Evolutionary conservation across 202 grass and related monocot genomes (phyloP).

Genomic region (Schoenoplectus tabernaemontani): DNA sequence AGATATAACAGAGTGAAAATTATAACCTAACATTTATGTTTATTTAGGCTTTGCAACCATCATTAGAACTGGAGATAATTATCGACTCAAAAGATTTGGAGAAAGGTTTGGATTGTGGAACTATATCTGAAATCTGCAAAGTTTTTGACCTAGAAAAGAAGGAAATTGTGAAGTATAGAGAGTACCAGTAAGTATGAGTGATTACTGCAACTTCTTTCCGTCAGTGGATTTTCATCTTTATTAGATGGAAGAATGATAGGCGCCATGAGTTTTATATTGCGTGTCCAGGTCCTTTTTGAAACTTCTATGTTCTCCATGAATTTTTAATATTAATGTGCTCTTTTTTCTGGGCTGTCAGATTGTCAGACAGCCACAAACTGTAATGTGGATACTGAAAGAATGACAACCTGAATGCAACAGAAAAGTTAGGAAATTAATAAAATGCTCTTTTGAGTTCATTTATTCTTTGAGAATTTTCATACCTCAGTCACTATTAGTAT

Average conservation of each 20-base stretch:
- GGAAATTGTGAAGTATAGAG: conserved; percentile 73
- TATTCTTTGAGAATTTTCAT: not conserved
- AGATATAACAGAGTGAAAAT: not conserved
- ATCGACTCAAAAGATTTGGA: conserved; percentile 37
- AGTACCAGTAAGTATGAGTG: conserved; percentile 35
- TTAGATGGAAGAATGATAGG: conserved; percentile 1
- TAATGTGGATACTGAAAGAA: not conserved
- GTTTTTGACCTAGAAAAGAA: conserved; percentile 61
- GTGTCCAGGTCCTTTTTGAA: not conserved
- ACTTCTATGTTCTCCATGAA: not conserved
- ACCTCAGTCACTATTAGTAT: not conserved
- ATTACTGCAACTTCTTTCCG: conserved; percentile 10
- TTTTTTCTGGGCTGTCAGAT: not conserved
- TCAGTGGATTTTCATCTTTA: conserved; percentile 12
- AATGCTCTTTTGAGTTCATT: not conserved
- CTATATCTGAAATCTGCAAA: conserved; percentile 58
- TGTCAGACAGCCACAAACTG: not conserved
- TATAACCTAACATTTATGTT: conserved; percentile 1
- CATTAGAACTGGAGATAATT: conserved; percentile 41
- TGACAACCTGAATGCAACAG: not conserved
- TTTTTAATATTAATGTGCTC: not conserved
- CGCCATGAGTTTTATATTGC: conserved; percentile 9
- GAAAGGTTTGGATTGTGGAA: conserved; percentile 55
- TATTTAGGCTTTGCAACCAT: conserved; percentile 55
- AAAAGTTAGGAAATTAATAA: not conserved